Evolutionary conservation across 306 rosid genomes (phyloP).

Genomic region (Astragalus membranaceus): DNA sequence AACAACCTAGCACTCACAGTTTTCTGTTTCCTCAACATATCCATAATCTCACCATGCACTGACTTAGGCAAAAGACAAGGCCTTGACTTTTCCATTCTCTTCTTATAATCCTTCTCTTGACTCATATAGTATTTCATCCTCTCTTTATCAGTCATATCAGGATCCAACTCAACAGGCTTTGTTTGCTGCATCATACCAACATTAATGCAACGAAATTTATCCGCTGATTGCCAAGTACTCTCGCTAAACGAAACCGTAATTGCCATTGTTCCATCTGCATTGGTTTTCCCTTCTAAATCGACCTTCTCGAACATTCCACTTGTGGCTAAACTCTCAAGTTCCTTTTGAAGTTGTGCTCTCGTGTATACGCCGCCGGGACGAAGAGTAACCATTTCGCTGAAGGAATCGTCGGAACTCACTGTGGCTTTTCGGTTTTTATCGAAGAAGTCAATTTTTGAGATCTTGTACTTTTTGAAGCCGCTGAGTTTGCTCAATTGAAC

Average conservation of each 20-base stretch:
- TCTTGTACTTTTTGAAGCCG: constrained; percentile 77
- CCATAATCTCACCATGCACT: constrained; percentile 57
- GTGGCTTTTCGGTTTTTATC: constrained; percentile 51
- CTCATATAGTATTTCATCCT: constrained; percentile 55
- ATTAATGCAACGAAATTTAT: constrained; percentile 79
- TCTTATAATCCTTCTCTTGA: constrained; percentile 85
- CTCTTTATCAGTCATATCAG: constrained; percentile 95
- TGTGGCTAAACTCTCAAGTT: constrained; percentile 68
- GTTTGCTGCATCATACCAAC: constrained; percentile 80
- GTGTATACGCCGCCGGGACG: constrained; percentile 75
- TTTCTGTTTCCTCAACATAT: constrained; percentile 63
- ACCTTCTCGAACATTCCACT: constrained; percentile 99
- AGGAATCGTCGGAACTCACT: constrained; percentile 75
- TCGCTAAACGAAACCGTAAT: constrained; percentile 65
- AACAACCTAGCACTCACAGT: constrained; percentile 81
- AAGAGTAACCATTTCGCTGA: constrained; percentile 85
- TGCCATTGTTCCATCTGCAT: constrained; percentile 66
- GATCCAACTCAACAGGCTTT: constrained; percentile 77
- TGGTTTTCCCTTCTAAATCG: constrained; percentile 84
- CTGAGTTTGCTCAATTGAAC: constrained; percentile 80
- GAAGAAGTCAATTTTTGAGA: constrained; percentile 67
- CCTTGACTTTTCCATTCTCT: constrained; percentile 73
- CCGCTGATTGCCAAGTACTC: constrained; percentile 88
- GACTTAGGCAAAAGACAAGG: constrained; percentile 62
- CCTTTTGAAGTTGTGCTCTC: constrained; percentile 81